Conservation (phyloP, 371 early-diverging fungal species). For the Lichtheimia ramosa region DNA sequence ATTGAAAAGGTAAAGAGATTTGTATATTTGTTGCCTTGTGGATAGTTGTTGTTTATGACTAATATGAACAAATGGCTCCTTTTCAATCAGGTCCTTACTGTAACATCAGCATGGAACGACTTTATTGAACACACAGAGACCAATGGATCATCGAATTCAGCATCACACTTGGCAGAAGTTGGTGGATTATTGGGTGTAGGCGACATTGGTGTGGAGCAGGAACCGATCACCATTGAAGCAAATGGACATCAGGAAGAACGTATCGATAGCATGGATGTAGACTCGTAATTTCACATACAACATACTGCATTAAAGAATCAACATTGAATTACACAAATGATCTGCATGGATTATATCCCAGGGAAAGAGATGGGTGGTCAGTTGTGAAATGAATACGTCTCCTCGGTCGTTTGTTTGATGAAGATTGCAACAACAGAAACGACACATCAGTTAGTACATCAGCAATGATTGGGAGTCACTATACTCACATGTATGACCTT, state of each 20-base stretch:
- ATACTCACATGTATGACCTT: too few species aligned
- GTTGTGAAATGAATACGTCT: too few species aligned
- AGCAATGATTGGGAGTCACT: too few species aligned
- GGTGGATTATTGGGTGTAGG: slow-evolving; percentile 1
- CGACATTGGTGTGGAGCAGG: slow-evolving; percentile 21
- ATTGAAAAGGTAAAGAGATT: slow-evolving; percentile 50
- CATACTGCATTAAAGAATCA: too few species aligned
- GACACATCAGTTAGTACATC: too few species aligned
- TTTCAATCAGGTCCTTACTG: slow-evolving; percentile 27
- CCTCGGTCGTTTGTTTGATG: too few species aligned
- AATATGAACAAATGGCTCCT: not conserved
- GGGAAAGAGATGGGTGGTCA: too few species aligned
- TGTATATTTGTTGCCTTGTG: not conserved
- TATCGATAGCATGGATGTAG: not conserved
- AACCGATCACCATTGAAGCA: slow-evolving; percentile 20
- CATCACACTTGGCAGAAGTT: not conserved
- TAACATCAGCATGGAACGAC: slow-evolving; percentile 42
- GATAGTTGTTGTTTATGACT: not conserved
- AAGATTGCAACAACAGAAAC: too few species aligned
- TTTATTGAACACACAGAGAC: slow-evolving; percentile 16
- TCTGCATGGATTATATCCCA: too few species aligned
- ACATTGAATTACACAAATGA: too few species aligned
- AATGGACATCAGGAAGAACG: not conserved
- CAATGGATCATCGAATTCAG: slow-evolving; percentile 6
- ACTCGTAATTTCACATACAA: not conserved